Evolutionary conservation across 495 filamentous ascomycete species (phyloP), one percentile per base, ranked within the genome.

Genomic region (Penicillium ucsense): DNA sequence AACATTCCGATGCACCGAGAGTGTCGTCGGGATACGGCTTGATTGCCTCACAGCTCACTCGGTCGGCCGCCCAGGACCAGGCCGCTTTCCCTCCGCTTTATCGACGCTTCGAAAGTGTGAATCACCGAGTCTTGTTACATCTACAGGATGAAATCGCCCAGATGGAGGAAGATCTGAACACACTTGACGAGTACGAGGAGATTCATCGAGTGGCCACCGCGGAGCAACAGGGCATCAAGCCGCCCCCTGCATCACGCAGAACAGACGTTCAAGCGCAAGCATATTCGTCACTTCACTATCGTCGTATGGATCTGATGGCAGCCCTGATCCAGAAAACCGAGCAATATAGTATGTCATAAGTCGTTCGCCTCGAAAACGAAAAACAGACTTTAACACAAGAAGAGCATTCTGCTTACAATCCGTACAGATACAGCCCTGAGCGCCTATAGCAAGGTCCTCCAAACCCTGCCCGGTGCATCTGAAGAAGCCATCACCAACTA

Each of bases 141-240:
- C 77, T 96, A 1, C 90, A 94, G 66, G 87, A 92, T 57, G 88
- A 94, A 59, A 80, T 94, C 35, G 73, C 79, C 2, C 84, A 91
- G 43, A 71, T 92, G 43, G 87, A 90, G 55, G 82, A 86, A 54
- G 79, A 88, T 35, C 71, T 92, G 0, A 74, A 79, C n/a, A 67
- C 72, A 2, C 65, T 91, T 0, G 89, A 95, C 52, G 78, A 80
- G 32, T 74, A 78, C 27, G 84, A 89, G 50, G 84, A 84, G 20
- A 78, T 85, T 56, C 71, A 75, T 28, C 70, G 82, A n/a, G 61
- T 74, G 5, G 66, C 74, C 8, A 70, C 71, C 35, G 64, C 77
- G 0, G 70, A 76, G 31, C 74, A 81, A 46, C 68, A 71, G 38
- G 65, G 68, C 8, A 59, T 51, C 3, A 62, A 62, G 46, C 64